Base-by-base conservation (phyloP, 192 early-diverging fungal species). In the Chytriomyces sp. region DNA sequence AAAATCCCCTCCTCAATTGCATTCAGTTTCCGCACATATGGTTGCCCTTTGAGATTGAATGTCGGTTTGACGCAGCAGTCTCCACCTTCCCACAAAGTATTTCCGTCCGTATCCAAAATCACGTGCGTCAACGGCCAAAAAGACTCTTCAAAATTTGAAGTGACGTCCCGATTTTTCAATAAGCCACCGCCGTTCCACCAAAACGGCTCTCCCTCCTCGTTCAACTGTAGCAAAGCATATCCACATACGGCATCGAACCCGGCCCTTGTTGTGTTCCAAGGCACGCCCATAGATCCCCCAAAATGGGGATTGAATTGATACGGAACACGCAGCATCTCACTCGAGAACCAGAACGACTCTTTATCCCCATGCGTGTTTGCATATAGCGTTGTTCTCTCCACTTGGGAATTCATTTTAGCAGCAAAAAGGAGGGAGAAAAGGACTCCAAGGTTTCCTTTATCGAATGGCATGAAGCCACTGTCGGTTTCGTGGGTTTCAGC, bases 271-370 rank as follows among this genome's bases (percentile, higher is more conserved):
- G 0, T 9, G 20, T 70, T 44, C 20, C 7, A n/a, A 24, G 79
- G 49, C 76, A 53, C 24, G 49, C 89, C 89, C 66, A 89, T 82
- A 35, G 80, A 81, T 7, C 82, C 86, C 13, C 82, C 87, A 75
- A 85, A 81, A 6, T 75, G 80, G 60, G 75, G 81, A 35, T 83
- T 76, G 61, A 89, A 90, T 7, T 79, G 78, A 72, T 85, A 90
- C 1, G 84, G 86, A 43, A 85, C 84, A 45, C 88, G 82, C 23
- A 85, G 65, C 83, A 89, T 86, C 76, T 91, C 91, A 47, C 80
- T 86, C 3, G 89, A 90, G 24, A 85, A 80, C 91, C 91, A 92
- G 48, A 89, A 92, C 0, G 89, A 86, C 72, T 92, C 91, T 74
- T 92, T 92, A 80, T 92, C 91, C n/a, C 90, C 90, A 28, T 49